These are phyloP conservation scores for Begonia masoniana DNA, from an alignment of 306 rosid genomes.

Conservation along the genomic window DNA sequence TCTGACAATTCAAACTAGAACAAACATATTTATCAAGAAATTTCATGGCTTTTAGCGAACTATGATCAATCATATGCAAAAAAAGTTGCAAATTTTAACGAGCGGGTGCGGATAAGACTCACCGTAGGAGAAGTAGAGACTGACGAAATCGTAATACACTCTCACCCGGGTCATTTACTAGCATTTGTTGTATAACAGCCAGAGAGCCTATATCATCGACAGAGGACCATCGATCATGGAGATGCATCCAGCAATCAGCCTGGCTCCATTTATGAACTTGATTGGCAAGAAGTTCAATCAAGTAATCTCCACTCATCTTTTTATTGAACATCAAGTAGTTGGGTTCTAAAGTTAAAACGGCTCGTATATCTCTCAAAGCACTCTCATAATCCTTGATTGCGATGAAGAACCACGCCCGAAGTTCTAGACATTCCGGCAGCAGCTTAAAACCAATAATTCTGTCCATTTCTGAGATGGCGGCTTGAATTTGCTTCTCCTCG, in stretches of 20 bases:
- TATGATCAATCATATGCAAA: background rate
- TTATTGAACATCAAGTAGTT: slow-evolving; percentile 57
- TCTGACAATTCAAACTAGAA: slow-evolving; percentile 63
- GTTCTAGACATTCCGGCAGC: slow-evolving; percentile 76
- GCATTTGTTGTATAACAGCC: slow-evolving; percentile 76
- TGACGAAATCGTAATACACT: slow-evolving; percentile 79
- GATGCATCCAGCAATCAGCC: slow-evolving; percentile 92
- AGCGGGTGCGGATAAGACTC: slow-evolving; percentile 1
- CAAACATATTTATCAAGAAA: slow-evolving; percentile 1
- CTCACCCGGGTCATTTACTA: slow-evolving; percentile 72
- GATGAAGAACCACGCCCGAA: slow-evolving; percentile 74
- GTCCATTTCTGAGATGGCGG: slow-evolving; percentile 55
- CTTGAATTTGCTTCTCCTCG: slow-evolving; percentile 49
- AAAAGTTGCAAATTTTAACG: background rate
- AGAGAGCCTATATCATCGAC: slow-evolving; percentile 88
- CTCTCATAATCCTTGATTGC: slow-evolving; percentile 66
- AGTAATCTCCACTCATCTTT: slow-evolving; percentile 52
- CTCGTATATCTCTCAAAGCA: slow-evolving; percentile 70
- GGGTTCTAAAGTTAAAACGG: slow-evolving; percentile 75
- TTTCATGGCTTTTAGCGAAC: background rate
- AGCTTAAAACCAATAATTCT: slow-evolving; percentile 66
- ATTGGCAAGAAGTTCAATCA: slow-evolving; percentile 60
- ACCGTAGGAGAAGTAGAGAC: slow-evolving; percentile 77
- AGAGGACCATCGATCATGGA: slow-evolving; percentile 70
- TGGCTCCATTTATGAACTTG: slow-evolving; percentile 54